A percentile compares a stretch with the other conserved stretches of the same genome.
These are phyloP conservation scores for Aureobasidium namibiae DNA, from an alignment of 2,329 filamentous ascomycete genomes.

Conservation along the genomic window DNA sequence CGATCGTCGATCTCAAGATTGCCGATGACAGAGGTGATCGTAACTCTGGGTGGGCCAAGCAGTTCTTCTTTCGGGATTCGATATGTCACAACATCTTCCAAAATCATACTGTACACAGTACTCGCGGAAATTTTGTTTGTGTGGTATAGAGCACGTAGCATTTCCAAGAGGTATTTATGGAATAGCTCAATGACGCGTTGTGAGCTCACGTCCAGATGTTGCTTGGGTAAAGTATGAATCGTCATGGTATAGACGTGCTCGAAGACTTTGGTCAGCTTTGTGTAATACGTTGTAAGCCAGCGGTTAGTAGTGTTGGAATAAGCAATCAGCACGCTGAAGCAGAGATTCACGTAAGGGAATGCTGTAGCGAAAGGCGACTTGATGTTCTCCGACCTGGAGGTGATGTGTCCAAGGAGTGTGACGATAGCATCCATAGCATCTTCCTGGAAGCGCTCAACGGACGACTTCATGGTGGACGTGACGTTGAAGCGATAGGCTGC, in stretches of 20 bases:
- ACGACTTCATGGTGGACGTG: neutral
- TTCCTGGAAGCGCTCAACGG: neutral
- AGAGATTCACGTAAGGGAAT: neutral
- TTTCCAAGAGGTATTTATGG: neutral
- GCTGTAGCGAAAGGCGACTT: neutral
- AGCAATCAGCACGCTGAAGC: neutral
- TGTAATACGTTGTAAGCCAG: neutral
- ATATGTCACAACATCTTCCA: neutral
- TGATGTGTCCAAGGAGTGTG: neutral
- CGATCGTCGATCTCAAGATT: neutral
- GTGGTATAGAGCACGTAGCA: neutral
- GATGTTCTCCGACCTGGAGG: neutral
- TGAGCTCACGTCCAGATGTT: neutral
- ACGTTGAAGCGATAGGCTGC: neutral
- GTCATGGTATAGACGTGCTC: neutral
- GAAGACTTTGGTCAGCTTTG: neutral
- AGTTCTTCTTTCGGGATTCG: conserved; percentile 7
- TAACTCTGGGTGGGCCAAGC: conserved; percentile 15
- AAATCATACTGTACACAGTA: neutral
- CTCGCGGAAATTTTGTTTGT: neutral
- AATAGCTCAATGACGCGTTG: neutral
- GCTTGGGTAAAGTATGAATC: neutral
- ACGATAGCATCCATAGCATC: neutral
- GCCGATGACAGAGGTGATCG: conserved; percentile 39
- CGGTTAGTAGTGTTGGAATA: neutral